Percentiles rank a stretch among this genome's conserved stretches.
Evolutionary conservation across 1,139 yeast genomes (phyloP).

Genomic region (Kodamaea alishanica): DNA sequence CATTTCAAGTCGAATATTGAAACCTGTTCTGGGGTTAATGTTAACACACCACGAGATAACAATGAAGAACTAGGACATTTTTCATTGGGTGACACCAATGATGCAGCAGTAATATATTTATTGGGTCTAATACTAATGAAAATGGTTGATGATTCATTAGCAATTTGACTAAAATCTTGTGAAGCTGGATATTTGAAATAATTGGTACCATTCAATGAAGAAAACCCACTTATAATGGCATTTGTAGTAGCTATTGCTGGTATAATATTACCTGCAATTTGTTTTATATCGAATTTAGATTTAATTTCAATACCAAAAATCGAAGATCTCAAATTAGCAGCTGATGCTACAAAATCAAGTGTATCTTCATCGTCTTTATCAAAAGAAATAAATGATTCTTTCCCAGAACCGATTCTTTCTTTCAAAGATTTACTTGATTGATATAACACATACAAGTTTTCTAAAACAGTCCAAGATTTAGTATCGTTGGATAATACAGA

Average conservation of each 20-base stretch:
- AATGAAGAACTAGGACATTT: slow-evolving; percentile 73
- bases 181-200: slow-evolving; percentile 32
- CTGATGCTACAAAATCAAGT: slow-evolving; percentile 79
- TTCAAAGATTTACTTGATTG: slow-evolving; percentile 51
- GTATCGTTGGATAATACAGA: slow-evolving; percentile 45
- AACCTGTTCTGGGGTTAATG: slow-evolving; percentile 16
- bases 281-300: slow-evolving; percentile 82
- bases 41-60: slow-evolving; percentile 46
- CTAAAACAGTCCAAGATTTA: slow-evolving; percentile 56
- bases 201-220: slow-evolving; percentile 62
- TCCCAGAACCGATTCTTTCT: slow-evolving; percentile 38
- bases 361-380: slow-evolving; percentile 97
- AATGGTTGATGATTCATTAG: slow-evolving; percentile 44
- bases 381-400: slow-evolving; percentile 55
- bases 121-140: slow-evolving; percentile 68
- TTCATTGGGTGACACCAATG: slow-evolving; percentile 57
- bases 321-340: slow-evolving; percentile 76
- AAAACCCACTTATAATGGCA: slow-evolving; percentile 89
- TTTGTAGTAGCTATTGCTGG: slow-evolving; percentile 99
- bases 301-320: slow-evolving; percentile 71
- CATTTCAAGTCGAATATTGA: slow-evolving; percentile 28
- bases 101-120: slow-evolving; percentile 64
- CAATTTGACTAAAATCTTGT: slow-evolving; percentile 17
- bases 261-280: slow-evolving; percentile 95
- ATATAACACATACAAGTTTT: slow-evolving; percentile 61